Base-by-base conservation (phyloP, 2,329 filamentous ascomycete species). In the Diplodia sapinea region DNA sequence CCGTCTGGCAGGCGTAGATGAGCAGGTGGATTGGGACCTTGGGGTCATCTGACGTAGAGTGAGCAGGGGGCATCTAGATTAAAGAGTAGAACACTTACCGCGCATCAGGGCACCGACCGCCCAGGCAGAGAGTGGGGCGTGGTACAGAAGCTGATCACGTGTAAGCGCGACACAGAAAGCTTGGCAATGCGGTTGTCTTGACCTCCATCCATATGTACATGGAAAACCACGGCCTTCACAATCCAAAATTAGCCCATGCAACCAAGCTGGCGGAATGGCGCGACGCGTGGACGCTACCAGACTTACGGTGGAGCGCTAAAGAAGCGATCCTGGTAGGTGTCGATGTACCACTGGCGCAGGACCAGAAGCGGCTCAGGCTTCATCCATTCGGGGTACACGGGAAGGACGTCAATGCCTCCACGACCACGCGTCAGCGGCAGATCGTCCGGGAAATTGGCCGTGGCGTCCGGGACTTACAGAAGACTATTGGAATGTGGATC, bases 271-370 rank as follows among this genome's bases (percentile, higher is more conserved):
- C 26, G 2, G 8, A 33, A 13, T 26, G 43, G 31, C 23, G 50
- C 13, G 52, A n/a, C 17, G 20, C 23, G 38, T 8, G 20, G n/a
- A 13, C n/a, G 6, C 67, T 50, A 31, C 49, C 40, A 40, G 50
- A 51, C 76, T 71, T 74, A 79, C 49, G 88, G 88, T 1, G 86
- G 82, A 3, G 79, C 73, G 40, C 83, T 80, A 78, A 91, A 90
- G 80, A 89, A 89, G 65, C 84, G 85, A 73, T 91, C 89, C 15
- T 83, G 81, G 75, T 89, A 90, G 1, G 83, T 89, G 1, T 79
- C 74, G 69, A 89, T 80, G 76, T 91, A 90, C 77, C 80, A 90
- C 2, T 78, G 73, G 68, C 86, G 85, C 2, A 91, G 69, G 0
- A 75, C 69, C 51, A 75, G 74, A 72, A 88, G 83, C 73, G 86